Evolutionary conservation across 129 eudicot genomes (phyloP), one percentile per base, ranked within the genome.

Genomic region (Flaveria brownii): DNA sequence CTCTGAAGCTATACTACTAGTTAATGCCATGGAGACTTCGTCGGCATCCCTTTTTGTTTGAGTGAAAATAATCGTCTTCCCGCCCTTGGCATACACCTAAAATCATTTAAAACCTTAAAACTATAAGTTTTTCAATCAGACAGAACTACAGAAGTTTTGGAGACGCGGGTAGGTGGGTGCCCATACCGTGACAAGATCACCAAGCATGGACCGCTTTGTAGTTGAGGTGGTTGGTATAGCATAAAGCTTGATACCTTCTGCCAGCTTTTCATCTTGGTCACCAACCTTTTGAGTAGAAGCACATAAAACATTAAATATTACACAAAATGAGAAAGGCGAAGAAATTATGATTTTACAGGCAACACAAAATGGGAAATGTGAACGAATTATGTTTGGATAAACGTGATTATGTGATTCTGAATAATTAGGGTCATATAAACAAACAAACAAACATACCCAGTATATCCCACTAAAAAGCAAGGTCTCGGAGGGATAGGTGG

Each of bases 31-130:
- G 43, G 98, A 93, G 76, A 93, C 98, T 77, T 93, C 97, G 78
- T 93, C 98, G 2, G 98, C 98, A 75, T 93, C 98, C 82, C 97
- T 82, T 81, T 93, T 93, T 36, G 98, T 93, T 78, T 81, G 97
- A 41, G 98, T 93, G 84, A 93, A 93, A 30, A 93, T 87, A 73
- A 93, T 93, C 28, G 98, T 85, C 83, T 93, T 93, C 70, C 98
- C 98, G 49, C 98, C 98, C 86, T 87, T 93, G 1, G 98, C 98
- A 67, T 93, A 93, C 15, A 93, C 98, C 98, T 93, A 85, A 26
- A 68, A 79, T 43, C 33, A 64, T 41, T 49, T 62, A 62, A 14
- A 72, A 20, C 26, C 22, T 50, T 22, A 22, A 11, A 71, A 59
- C 5, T 30, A 30, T 52, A 39, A 46, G 39, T 16, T 6, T 50